These are phyloP conservation scores for Cokeromyces recurvatus DNA, from an alignment of 371 early-diverging fungal genomes.

Conservation along the genomic window DNA sequence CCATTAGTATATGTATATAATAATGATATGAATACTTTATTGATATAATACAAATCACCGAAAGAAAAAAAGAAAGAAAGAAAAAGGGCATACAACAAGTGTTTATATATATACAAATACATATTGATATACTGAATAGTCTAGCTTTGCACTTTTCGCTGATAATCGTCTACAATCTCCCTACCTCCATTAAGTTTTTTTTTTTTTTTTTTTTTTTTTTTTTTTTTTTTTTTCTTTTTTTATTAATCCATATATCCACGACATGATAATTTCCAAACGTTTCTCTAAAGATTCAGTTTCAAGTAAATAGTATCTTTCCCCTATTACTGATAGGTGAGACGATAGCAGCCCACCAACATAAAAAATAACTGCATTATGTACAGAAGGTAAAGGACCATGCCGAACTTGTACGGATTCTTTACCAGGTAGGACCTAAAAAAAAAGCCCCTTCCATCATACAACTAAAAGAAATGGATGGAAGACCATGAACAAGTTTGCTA, in stretches of 20 bases:
- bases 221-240: constrained; percentile 17
- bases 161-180: too few relatives aligned
- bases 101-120: too few relatives aligned
- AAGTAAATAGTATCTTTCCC: constrained; percentile 42
- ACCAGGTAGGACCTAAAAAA: constrained; percentile 24
- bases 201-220: too few relatives aligned
- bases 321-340: constrained; percentile 46
- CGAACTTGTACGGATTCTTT: constrained; percentile 21
- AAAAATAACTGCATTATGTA: constrained; percentile 38
- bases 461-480: constrained; percentile 11
- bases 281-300: constrained; percentile 27
- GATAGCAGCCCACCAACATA: constrained; percentile 56
- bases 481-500: constrained; percentile 17
- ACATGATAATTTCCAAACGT: constrained; percentile 33
- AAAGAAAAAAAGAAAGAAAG: too few relatives aligned
- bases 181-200: too few relatives aligned
- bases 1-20: too few relatives aligned
- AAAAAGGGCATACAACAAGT: too few relatives aligned
- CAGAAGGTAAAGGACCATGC: constrained; percentile 23
- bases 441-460: constrained; percentile 16
- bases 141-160: too few relatives aligned
- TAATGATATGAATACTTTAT: too few relatives aligned
- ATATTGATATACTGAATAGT: too few relatives aligned
- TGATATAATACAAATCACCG: too few relatives aligned
- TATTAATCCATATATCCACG: constrained; percentile 44